Conservation (phyloP, 495 filamentous ascomycete species). For the Podospora pseudoanserina region DNA sequence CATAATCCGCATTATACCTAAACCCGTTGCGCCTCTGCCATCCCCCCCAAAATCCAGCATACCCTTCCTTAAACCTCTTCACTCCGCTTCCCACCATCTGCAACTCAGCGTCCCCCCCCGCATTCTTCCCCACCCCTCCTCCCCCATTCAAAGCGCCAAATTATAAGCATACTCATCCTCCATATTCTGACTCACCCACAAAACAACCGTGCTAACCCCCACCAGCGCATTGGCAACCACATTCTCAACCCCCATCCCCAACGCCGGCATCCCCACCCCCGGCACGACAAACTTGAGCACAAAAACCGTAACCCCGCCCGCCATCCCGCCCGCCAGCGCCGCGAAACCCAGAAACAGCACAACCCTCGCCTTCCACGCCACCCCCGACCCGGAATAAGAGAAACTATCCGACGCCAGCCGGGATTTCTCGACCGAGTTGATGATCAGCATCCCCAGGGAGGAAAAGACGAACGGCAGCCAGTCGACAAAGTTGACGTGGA, state of each 20-base stretch:
- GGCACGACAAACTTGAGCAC: slow-evolving; percentile 88
- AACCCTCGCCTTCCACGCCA: slow-evolving; percentile 94
- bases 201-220: slow-evolving; percentile 82
- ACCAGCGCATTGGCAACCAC: slow-evolving; percentile 81
- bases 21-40: not conserved
- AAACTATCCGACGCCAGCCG: slow-evolving; percentile 81
- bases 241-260: slow-evolving; percentile 93
- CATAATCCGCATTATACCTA: not conserved
- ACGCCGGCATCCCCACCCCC: slow-evolving; percentile 71
- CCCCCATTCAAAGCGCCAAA: slow-evolving; percentile 63
- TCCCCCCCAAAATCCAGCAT: not conserved
- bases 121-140: not conserved
- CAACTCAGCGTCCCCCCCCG: not conserved
- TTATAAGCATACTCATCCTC: slow-evolving; percentile 99
- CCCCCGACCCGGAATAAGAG: slow-evolving; percentile 77
- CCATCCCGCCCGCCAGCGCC: slow-evolving; percentile 87
- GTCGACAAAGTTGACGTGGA: slow-evolving; percentile 95
- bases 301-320: slow-evolving; percentile 84
- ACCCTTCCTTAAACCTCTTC: not conserved
- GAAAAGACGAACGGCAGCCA: slow-evolving; percentile 98
- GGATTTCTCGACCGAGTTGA: slow-evolving; percentile 96
- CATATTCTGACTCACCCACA: slow-evolving; percentile 98
- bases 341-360: slow-evolving; percentile 97
- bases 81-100: not conserved
- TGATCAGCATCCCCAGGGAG: slow-evolving; percentile 92